Percentiles rank a stretch among this genome's conserved stretches.
Conservation (phyloP, 2,329 filamentous ascomycete genomes). For the Ceratocystis huliohia region DNA sequence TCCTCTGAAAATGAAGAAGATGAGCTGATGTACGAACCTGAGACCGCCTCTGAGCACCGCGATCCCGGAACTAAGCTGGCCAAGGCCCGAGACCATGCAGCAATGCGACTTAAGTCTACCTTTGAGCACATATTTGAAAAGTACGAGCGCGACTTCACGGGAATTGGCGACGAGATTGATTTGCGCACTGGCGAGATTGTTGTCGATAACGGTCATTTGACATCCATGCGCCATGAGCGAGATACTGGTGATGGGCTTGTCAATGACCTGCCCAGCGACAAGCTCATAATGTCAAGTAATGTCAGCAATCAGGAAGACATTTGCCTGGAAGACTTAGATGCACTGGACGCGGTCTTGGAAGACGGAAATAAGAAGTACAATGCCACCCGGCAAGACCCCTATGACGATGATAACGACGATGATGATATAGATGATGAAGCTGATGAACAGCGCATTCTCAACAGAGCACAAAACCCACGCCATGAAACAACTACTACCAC, state of each 20-base stretch:
- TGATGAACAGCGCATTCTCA: not conserved
- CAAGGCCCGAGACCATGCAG: constrained; percentile 51
- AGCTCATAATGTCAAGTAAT: constrained; percentile 25
- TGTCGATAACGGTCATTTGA: constrained; percentile 81
- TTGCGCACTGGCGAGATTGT: constrained; percentile 66
- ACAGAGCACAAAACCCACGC: not conserved
- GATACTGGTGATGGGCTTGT: constrained; percentile 30
- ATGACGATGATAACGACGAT: not conserved
- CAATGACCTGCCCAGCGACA: constrained; percentile 22
- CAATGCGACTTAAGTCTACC: constrained; percentile 61
- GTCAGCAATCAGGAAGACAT: constrained; percentile 30
- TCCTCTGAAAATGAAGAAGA: constrained; percentile 34
- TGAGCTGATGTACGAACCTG: constrained; percentile 37
- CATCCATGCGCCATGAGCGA: constrained; percentile 45
- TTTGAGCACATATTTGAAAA: constrained; percentile 86
- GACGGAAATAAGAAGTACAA: not conserved
- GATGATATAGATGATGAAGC: not conserved
- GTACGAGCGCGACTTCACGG: constrained; percentile 70
- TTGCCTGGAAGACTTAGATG: constrained; percentile 26
- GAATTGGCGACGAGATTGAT: constrained; percentile 81
- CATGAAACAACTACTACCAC: not conserved
- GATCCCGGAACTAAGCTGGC: constrained; percentile 47
- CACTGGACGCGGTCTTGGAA: constrained; percentile 11
- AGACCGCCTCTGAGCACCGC: constrained; percentile 36
- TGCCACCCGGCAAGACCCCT: not conserved